A percentile compares a stretch with the other conserved stretches of the same genome.
These are phyloP conservation scores for Zoysia pacifica DNA, from an alignment of 176 grass and related monocot genomes.

Conservation along the genomic window DNA sequence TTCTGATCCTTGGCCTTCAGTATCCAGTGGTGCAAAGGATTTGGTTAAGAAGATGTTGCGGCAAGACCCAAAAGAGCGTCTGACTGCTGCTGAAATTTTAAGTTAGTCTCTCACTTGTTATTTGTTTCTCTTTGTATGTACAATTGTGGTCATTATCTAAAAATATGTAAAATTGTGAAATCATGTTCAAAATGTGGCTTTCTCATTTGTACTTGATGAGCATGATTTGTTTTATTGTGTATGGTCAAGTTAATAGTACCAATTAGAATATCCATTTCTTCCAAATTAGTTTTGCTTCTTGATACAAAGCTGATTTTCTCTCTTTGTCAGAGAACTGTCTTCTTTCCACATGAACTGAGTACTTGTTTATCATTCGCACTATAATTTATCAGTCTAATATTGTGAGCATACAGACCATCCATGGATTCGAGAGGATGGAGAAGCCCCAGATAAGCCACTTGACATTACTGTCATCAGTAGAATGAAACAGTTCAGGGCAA, in stretches of 20 bases:
- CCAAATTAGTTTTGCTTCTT: neutral
- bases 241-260: neutral
- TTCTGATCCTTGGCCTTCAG: slow-evolving; percentile 91
- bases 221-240: no score
- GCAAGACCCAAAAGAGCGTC: slow-evolving; percentile 86
- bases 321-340: slow-evolving; percentile 3
- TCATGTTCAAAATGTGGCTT: slow-evolving; percentile 18
- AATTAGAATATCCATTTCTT: neutral
- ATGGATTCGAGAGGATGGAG: slow-evolving; percentile 99
- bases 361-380: slow-evolving; percentile 12
- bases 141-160: neutral
- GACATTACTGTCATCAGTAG: slow-evolving; percentile 91
- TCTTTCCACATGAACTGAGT: neutral
- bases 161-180: slow-evolving; percentile 16
- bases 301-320: slow-evolving; percentile 6
- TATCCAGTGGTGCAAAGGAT: slow-evolving; percentile 87
- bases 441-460: slow-evolving; percentile 94
- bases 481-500: slow-evolving; percentile 99
- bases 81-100: slow-evolving; percentile 91
- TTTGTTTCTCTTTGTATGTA: slow-evolving; percentile 28
- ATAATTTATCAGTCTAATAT: slow-evolving; percentile 39
- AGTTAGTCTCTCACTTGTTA: slow-evolving; percentile 44
- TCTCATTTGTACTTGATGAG: slow-evolving; percentile 17
- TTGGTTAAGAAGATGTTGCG: slow-evolving; percentile 91
- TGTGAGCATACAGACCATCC: slow-evolving; percentile 73